Conservation (phyloP, 345 rosid species). For the Cardiospermum halicacabum region DNA sequence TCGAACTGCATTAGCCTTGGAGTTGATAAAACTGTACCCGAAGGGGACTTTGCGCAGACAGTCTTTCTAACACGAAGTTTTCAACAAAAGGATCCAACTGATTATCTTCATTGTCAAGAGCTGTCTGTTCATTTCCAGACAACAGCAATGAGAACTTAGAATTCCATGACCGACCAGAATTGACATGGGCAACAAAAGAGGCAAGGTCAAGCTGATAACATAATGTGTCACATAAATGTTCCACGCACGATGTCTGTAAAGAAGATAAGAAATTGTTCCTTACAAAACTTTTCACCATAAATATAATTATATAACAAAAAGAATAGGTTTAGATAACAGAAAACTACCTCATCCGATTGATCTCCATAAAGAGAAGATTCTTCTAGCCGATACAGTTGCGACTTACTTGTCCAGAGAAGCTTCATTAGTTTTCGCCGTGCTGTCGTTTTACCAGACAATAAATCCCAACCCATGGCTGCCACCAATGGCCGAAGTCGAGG, state of each 20-base stretch:
- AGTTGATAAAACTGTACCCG: slow-evolving; percentile 46
- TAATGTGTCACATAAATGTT: slow-evolving; percentile 74
- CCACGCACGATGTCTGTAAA: slow-evolving; percentile 78
- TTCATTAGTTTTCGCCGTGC: slow-evolving; percentile 73
- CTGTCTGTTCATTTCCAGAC: slow-evolving; percentile 44
- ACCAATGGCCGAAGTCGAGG: slow-evolving; percentile 79
- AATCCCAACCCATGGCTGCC: slow-evolving; percentile 98
- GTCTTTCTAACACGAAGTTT: slow-evolving; percentile 91
- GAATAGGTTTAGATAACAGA: slow-evolving; percentile 2
- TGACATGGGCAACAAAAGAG: slow-evolving; percentile 77
- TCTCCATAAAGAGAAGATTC: slow-evolving; percentile 66
- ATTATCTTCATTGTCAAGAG: slow-evolving; percentile 42
- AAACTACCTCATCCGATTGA: slow-evolving; percentile 64
- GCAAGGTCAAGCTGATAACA: slow-evolving; percentile 91
- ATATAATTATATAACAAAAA: slow-evolving; percentile 1
- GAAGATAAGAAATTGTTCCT: neutral
- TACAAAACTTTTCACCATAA: neutral
- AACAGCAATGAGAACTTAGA: slow-evolving; percentile 58
- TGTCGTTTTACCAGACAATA: slow-evolving; percentile 68
- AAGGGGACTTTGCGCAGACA: slow-evolving; percentile 90
- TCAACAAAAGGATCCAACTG: slow-evolving; percentile 77
- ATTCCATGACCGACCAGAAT: slow-evolving; percentile 82
- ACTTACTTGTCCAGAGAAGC: slow-evolving; percentile 68
- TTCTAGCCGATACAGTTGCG: slow-evolving; percentile 61
- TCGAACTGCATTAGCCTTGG: neutral